phyloP scores from a whole-genome alignment of 768 basidiomycete genomes.

The Tricholomella constricta region DNA sequence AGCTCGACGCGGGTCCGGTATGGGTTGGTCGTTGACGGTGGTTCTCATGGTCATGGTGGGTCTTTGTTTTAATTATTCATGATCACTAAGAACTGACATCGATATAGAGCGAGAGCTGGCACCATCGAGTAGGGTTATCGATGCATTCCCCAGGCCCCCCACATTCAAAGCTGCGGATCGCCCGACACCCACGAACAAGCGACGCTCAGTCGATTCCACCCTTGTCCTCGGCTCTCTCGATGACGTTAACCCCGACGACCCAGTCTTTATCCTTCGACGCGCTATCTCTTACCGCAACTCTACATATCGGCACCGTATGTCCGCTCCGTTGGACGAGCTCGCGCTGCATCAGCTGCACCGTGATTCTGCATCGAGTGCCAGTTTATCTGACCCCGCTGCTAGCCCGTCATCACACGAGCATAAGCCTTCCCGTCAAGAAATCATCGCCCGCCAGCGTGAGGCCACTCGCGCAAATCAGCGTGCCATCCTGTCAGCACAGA shows the following conservation, averaged over 20 bases:
- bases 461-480: constrained; percentile 84
- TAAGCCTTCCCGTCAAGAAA: constrained; percentile 72
- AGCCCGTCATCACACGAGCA: constrained; percentile 31
- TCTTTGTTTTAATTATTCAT: constrained; percentile 21
- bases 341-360: constrained; percentile 73
- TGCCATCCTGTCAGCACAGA: constrained; percentile 77
- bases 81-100: background rate
- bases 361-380: constrained; percentile 63
- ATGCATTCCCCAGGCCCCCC: constrained; percentile 80
- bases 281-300: constrained; percentile 74
- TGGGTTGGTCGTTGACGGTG: constrained; percentile 64
- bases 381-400: constrained; percentile 45
- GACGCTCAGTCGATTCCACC: constrained; percentile 85
- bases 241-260: constrained; percentile 83
- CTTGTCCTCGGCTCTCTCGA: constrained; percentile 68
- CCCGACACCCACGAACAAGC: constrained; percentile 63
- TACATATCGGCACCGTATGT: constrained; percentile 68
- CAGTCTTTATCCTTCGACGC: constrained; percentile 86
- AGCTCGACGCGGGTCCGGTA: constrained; percentile 83
- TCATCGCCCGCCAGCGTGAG: constrained; percentile 92
- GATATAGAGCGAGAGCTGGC: constrained; percentile 71
- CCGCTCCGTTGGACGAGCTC: constrained; percentile 82
- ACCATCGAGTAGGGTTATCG: constrained; percentile 82
- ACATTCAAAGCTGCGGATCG: constrained; percentile 64
- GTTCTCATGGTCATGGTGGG: constrained; percentile 63